Evolutionary conservation across 208 protist species (phyloP).

Genomic region (Wallacemonas sp.): DNA sequence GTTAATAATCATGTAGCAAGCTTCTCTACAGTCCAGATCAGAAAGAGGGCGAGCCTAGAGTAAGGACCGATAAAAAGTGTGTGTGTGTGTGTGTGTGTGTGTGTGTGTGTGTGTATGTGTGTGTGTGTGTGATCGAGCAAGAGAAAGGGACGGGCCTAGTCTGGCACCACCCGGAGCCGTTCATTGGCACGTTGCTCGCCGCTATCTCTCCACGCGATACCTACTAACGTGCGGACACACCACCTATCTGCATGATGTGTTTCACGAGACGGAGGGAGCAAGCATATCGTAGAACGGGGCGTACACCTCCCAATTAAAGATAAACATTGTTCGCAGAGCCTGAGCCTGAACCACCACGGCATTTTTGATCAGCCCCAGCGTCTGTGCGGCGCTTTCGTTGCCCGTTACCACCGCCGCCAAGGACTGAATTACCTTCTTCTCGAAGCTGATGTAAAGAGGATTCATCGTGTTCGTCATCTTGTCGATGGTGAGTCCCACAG

Average conservation of each 20-base stretch:
- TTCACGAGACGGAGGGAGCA: constrained; percentile 22
- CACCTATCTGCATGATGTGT: too few relatives aligned
- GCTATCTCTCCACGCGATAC: too few relatives aligned
- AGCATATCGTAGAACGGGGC: constrained; percentile 52
- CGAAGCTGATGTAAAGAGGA: constrained; percentile 69
- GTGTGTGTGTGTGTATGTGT: constrained; percentile 1
- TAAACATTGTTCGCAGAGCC: constrained; percentile 42
- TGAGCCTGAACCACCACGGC: constrained; percentile 31
- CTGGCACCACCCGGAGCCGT: too few relatives aligned
- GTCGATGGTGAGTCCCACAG: constrained; percentile 53
- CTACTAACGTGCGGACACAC: too few relatives aligned
- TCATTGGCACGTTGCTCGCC: too few relatives aligned
- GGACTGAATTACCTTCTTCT: constrained; percentile 56
- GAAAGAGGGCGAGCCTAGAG: too few relatives aligned
- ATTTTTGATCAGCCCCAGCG: constrained; percentile 68
- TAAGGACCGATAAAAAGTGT: too few relatives aligned
- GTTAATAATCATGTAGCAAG: background rate
- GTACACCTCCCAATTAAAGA: constrained; percentile 84
- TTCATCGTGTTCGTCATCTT: constrained; percentile 84
- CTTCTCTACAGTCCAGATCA: too few relatives aligned
- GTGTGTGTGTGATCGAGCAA: too few relatives aligned
- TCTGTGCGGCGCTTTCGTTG: constrained; percentile 14
- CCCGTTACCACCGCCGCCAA: constrained; percentile 30
- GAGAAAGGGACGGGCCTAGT: too few relatives aligned
- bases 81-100: background rate